Conservation (phyloP, 768 basidiomycete genomes). For the Phlebiopsis gigantea region DNA sequence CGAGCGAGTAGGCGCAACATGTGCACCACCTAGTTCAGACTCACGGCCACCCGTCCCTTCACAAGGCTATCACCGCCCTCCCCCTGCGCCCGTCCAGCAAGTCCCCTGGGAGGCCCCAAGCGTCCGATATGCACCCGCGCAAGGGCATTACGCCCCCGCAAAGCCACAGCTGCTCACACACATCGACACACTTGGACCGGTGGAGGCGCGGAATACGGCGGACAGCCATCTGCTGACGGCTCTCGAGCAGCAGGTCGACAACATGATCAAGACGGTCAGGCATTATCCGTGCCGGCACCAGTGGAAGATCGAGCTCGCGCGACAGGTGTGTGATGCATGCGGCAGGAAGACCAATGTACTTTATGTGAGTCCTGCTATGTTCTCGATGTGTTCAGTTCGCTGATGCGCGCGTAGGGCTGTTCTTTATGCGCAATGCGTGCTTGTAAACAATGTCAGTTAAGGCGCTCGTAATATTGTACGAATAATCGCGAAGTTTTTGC, state of each 20-base stretch:
- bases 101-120: not conserved
- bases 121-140: not conserved
- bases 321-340: conserved; percentile 3
- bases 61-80: not conserved
- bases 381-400: too few species aligned
- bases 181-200: not conserved
- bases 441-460: not conserved
- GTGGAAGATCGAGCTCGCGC: not conserved
- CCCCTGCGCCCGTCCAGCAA: too few species aligned
- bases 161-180: not conserved
- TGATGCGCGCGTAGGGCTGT: not conserved
- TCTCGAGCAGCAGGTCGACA: conserved; percentile 2
- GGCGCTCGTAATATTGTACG: not conserved
- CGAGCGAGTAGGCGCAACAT: not conserved
- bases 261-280: not conserved
- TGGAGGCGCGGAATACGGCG: not conserved
- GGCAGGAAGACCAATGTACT: not conserved
- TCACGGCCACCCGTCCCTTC: too few species aligned
- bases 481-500: not conserved
- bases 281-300: conserved; percentile 1
- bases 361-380: not conserved
- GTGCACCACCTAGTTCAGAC: not conserved
- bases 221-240: not conserved
- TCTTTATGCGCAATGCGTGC: not conserved
- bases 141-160: not conserved